Conservation (phyloP, 495 filamentous ascomycete genomes). For the Staphylotrichum longicolle region DNA sequence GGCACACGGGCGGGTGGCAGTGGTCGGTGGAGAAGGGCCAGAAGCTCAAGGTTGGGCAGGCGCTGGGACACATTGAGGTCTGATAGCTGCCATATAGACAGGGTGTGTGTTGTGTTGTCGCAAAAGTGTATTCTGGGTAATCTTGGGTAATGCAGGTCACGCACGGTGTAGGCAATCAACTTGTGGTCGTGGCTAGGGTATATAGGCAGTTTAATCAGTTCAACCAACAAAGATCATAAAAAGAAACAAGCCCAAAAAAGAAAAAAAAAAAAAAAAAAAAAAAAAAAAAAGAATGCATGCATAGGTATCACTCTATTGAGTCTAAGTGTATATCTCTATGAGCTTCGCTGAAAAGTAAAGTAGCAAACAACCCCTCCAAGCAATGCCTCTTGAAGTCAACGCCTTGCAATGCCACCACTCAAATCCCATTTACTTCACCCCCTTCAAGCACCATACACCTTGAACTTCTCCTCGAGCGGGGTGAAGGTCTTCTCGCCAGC, state of each 20-base stretch:
- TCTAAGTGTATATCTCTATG: not conserved
- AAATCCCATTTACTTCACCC: not conserved
- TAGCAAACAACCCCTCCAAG: not conserved
- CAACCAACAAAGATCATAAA: not conserved
- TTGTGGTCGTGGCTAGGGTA: conserved; percentile 1
- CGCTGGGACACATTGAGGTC: conserved; percentile 60
- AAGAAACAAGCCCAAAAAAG: not conserved
- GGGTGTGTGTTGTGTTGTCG: no score
- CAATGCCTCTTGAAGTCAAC: conserved; percentile 2
- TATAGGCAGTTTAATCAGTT: not conserved
- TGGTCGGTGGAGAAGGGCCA: conserved; percentile 85
- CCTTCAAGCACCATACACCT: conserved; percentile 43
- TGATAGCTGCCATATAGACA: not conserved
- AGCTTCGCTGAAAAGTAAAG: not conserved
- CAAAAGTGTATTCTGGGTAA: conserved; percentile 6
- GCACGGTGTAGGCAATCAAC: conserved; percentile 15
- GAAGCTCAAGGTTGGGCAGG: conserved; percentile 82
- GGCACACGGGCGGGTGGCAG: conserved; percentile 65
- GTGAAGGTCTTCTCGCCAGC: conserved; percentile 54
- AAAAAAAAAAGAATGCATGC: no score
- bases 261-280: no score
- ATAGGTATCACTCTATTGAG: not conserved
- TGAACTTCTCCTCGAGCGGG: conserved; percentile 55
- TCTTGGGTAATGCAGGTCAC: not conserved
- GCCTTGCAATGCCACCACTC: conserved; percentile 9